Percentiles rank a stretch among this genome's conserved stretches.
phyloP scores from a whole-genome alignment of 2,329 filamentous ascomycete species.

The Colletotrichum liaoningense region DNA sequence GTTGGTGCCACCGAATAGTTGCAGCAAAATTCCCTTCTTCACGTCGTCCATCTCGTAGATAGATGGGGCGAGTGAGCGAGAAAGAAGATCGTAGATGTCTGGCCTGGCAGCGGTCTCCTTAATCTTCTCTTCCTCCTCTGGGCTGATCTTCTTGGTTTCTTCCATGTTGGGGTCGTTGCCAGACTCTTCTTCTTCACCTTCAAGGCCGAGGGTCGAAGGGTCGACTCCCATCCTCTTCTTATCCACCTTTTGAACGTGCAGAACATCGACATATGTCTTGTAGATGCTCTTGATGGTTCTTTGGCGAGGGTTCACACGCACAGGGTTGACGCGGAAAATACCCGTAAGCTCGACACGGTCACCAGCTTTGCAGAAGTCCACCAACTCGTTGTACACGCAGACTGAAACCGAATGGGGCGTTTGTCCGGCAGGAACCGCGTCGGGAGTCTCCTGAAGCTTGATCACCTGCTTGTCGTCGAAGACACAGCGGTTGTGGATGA shows the following conservation, averaged over 20 bases:
- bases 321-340: conserved; percentile 94
- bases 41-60: conserved; percentile 99
- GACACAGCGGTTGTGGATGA: conserved; percentile 93
- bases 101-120: conserved; percentile 80
- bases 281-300: conserved; percentile 93
- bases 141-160: conserved; percentile 83
- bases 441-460: conserved; percentile 97
- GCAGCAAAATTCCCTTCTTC: conserved; percentile 97
- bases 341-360: conserved; percentile 95
- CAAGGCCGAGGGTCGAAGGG: conserved; percentile 84
- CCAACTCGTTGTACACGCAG: conserved; percentile 95
- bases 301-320: conserved; percentile 93
- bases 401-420: conserved; percentile 97
- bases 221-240: conserved; percentile 95
- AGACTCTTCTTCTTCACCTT: conserved; percentile 73
- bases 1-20: conserved; percentile 97
- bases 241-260: conserved; percentile 97
- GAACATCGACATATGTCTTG: conserved; percentile 96
- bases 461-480: conserved; percentile 99
- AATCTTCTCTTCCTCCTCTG: conserved; percentile 92
- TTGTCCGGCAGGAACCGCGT: conserved; percentile 93
- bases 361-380: conserved; percentile 98
- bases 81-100: conserved; percentile 93
- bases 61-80: conserved; percentile 91
- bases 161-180: conserved; percentile 82